A percentile compares a stretch with the other conserved stretches of the same genome.
phyloP scores from a whole-genome alignment of 768 basidiomycete species.

The Phlebiopsis gigantea region DNA sequence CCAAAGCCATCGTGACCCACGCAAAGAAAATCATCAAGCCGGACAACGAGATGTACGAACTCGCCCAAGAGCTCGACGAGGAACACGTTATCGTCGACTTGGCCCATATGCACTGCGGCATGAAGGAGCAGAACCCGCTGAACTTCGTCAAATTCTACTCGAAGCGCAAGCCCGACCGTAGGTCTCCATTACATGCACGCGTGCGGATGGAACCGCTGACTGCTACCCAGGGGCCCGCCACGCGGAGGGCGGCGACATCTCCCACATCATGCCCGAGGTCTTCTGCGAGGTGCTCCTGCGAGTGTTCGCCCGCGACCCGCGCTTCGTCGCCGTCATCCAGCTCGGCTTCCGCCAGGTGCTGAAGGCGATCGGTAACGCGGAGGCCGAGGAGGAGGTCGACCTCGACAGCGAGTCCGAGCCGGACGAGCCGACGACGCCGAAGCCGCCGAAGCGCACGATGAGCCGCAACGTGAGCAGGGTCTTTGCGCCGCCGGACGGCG shows the following conservation, averaged over 20 bases:
- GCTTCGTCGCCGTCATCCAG: constrained; percentile 61
- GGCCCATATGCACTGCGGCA: constrained; percentile 70
- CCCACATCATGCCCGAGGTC: constrained; percentile 53
- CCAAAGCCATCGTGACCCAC: constrained; percentile 28
- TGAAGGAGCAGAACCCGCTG: constrained; percentile 64
- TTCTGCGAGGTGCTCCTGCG: constrained; percentile 70
- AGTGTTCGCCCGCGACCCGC: constrained; percentile 60
- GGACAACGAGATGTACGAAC: constrained; percentile 11
- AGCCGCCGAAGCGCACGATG: constrained; percentile 6
- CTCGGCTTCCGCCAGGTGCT: constrained; percentile 54
- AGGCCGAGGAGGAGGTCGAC: not conserved
- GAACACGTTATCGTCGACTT: constrained; percentile 62
- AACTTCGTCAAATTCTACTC: constrained; percentile 70
- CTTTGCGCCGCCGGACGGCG: not conserved
- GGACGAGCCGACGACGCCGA: constrained; percentile 29
- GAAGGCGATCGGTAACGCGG: constrained; percentile 11
- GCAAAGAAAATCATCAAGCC: constrained; percentile 18
- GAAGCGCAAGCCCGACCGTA: constrained; percentile 56
- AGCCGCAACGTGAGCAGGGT: constrained; percentile 13
- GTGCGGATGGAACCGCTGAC: not conserved
- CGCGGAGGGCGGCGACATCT: constrained; percentile 54
- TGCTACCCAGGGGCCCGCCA: not conserved
- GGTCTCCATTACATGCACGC: not conserved
- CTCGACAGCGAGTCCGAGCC: constrained; percentile 9
- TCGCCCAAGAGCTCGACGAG: constrained; percentile 32